Conservation (phyloP, 306 rosid genomes). For the Trifolium pratense region DNA sequence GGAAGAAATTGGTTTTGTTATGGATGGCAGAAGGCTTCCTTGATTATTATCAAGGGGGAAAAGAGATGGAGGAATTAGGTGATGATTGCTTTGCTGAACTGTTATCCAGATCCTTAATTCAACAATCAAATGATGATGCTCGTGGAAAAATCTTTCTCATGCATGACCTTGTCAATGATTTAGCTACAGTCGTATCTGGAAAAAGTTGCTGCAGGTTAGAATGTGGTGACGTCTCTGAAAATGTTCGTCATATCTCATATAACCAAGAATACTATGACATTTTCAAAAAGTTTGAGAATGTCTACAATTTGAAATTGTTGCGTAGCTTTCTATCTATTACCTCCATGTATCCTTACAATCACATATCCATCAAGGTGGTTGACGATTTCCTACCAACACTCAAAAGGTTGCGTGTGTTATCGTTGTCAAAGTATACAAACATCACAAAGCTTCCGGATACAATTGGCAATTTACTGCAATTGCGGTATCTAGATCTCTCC, state of each 20-base stretch:
- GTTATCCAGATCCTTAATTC: background rate
- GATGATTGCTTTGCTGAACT: conserved; percentile 37
- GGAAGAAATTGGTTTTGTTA: background rate
- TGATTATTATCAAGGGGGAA: background rate
- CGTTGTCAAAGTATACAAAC: background rate
- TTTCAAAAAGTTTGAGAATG: background rate
- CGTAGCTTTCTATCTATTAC: background rate
- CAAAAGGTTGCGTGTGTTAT: background rate
- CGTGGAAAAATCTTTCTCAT: background rate
- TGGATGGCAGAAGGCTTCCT: conserved; percentile 56
- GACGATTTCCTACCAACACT: background rate
- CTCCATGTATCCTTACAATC: rapidly evolving
- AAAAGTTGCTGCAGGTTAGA: conserved; percentile 4
- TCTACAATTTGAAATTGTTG: background rate
- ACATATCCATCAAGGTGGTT: background rate
- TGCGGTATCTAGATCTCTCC: conserved; percentile 10
- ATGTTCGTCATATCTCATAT: conserved; percentile 40
- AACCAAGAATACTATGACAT: background rate
- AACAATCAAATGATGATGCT: background rate
- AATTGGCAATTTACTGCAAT: background rate
- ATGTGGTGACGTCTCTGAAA: background rate
- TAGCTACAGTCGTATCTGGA: background rate
- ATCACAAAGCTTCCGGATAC: background rate
- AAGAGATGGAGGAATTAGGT: conserved; percentile 31
- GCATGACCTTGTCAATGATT: conserved; percentile 41